Conservation (phyloP, 1,284 basidiomycete species). For the Pseudozyma sp. region DNA sequence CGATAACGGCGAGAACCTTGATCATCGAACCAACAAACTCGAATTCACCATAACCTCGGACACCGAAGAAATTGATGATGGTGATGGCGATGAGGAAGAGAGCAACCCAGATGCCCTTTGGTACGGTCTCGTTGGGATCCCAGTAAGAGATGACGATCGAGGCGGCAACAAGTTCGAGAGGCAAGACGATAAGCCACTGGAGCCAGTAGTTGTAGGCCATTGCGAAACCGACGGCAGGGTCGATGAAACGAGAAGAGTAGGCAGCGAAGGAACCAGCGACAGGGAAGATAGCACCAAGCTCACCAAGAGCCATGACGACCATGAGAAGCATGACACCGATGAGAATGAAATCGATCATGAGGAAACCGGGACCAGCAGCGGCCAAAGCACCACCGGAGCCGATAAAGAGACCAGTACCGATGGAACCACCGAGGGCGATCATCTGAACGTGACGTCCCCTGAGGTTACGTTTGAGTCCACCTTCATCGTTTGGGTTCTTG, state of each 20-base stretch:
- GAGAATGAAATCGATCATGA: constrained; percentile 65
- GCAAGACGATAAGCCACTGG: constrained; percentile 65
- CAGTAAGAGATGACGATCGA: constrained; percentile 64
- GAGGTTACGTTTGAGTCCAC: constrained; percentile 59
- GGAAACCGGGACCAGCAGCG: constrained; percentile 72
- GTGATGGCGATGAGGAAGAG: constrained; percentile 58
- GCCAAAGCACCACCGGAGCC: constrained; percentile 71
- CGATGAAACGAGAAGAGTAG: constrained; percentile 66
- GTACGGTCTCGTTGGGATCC: constrained; percentile 52
- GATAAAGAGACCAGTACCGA: constrained; percentile 72
- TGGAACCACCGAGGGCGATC: constrained; percentile 67
- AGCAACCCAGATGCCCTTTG: constrained; percentile 60
- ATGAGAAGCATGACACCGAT: constrained; percentile 68
- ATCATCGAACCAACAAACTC: constrained; percentile 61
- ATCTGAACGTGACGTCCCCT: constrained; percentile 63
- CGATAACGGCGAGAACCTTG: constrained; percentile 65
- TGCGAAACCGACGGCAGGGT: constrained; percentile 64
- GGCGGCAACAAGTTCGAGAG: constrained; percentile 64
- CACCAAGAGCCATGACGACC: constrained; percentile 69
- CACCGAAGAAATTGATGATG: constrained; percentile 66
- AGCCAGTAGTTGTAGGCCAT: constrained; percentile 67
- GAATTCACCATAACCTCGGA: constrained; percentile 65
- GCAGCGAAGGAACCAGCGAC: constrained; percentile 66
- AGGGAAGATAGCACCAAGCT: constrained; percentile 62
- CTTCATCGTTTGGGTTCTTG: constrained; percentile 27